These are phyloP conservation scores for Fusarium fracticaudum DNA, from an alignment of 2,329 filamentous ascomycete genomes.

Conservation along the genomic window DNA sequence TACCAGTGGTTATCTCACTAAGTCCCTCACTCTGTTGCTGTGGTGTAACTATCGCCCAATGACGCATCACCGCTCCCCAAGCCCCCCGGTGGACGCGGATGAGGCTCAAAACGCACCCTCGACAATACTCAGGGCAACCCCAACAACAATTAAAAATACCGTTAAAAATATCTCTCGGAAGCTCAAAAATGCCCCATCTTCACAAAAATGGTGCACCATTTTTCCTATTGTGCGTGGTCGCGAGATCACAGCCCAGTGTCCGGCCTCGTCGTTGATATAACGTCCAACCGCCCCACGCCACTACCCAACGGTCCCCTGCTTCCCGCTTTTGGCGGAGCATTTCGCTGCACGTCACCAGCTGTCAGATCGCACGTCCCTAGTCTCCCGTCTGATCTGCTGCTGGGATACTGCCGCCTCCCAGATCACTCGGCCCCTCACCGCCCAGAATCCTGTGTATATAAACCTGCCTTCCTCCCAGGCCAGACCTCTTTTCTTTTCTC, in stretches of 20 bases:
- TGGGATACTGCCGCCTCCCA: constrained; percentile 3
- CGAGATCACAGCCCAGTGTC: constrained; percentile 23
- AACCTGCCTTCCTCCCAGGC: background rate
- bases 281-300: constrained; percentile 7
- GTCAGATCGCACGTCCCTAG: background rate
- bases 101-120: background rate
- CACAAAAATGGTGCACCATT: background rate
- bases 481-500: background rate
- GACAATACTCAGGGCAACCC: constrained; percentile 24
- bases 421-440: constrained; percentile 26
- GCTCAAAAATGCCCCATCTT: background rate
- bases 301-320: background rate
- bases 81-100: background rate
- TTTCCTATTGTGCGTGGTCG: background rate
- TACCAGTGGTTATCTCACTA: rapidly evolving
- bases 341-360: background rate
- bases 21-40: rapidly evolving
- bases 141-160: constrained; percentile 18
- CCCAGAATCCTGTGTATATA: constrained; percentile 6
- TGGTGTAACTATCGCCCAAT: background rate
- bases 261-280: background rate
- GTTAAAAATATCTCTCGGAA: constrained; percentile 7
- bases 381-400: background rate
- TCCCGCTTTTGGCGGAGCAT: background rate
- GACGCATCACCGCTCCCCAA: background rate